Percentiles rank a stretch among this genome's conserved stretches.
These are phyloP conservation scores for Biscutella auriculata DNA, from an alignment of 441 rosid genomes.

Conservation along the genomic window DNA sequence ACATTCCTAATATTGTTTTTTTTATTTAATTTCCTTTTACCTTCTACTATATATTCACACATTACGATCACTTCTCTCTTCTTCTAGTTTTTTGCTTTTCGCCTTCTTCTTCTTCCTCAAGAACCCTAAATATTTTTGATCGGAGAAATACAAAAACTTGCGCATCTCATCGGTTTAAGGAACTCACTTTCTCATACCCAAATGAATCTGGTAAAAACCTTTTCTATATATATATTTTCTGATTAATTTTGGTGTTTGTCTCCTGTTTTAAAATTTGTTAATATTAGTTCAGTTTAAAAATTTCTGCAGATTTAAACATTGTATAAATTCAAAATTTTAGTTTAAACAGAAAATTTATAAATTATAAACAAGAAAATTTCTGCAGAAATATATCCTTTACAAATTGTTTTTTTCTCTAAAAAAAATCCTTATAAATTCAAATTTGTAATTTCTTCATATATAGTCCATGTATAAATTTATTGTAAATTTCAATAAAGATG, in stretches of 20 bases:
- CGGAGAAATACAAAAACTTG: neutral
- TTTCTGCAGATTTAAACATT: neutral
- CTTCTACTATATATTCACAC: slow-evolving; percentile 20
- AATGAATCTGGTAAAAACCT: slow-evolving; percentile 24
- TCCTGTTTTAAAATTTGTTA: slow-evolving; percentile 12
- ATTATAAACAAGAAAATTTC: neutral
- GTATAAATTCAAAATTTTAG: neutral
- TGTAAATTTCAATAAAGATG: neutral
- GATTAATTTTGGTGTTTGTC: neutral
- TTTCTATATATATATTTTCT: neutral
- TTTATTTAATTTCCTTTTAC: slow-evolving; percentile 3
- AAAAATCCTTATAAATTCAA: neutral
- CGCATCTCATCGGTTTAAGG: slow-evolving; percentile 8
- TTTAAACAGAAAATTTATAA: neutral
- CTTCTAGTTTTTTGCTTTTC: slow-evolving; percentile 13
- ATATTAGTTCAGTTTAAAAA: neutral
- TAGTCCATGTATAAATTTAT: neutral
- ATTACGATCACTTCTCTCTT: slow-evolving; percentile 15
- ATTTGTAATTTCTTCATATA: neutral
- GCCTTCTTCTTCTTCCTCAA: slow-evolving; percentile 17
- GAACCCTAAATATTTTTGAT: slow-evolving; percentile 15
- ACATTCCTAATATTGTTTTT: slow-evolving; percentile 16
- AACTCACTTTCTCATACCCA: slow-evolving; percentile 8
- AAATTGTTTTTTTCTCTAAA: neutral
- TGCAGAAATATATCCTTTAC: neutral